Conservation (phyloP, 2,329 filamentous ascomycete species). For the Monilinia aucupariae region DNA sequence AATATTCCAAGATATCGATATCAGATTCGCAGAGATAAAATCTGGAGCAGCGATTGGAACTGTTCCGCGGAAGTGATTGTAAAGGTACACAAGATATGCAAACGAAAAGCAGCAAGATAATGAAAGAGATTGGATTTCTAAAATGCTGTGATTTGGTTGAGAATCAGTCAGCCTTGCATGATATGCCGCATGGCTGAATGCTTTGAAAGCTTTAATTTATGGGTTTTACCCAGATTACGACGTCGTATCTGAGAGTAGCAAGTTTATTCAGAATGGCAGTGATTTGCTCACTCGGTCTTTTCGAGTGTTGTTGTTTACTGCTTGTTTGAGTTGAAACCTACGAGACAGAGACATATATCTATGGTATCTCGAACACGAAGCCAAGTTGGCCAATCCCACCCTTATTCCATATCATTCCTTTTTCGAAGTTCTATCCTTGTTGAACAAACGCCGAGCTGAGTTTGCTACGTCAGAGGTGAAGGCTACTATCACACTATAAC, state of each 20-base stretch:
- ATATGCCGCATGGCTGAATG: background rate
- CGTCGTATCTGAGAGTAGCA: background rate
- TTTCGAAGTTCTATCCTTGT: background rate
- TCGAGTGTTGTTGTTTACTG: background rate
- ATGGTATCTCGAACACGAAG: constrained; percentile 1
- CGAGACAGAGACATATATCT: background rate
- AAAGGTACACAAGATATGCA: background rate
- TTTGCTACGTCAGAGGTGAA: background rate
- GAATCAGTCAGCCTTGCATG: constrained; percentile 6
- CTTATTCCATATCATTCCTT: background rate
- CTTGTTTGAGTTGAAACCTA: background rate
- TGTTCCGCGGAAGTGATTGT: background rate
- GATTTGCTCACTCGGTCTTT: background rate
- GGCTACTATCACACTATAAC: background rate
- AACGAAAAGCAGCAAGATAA: constrained; percentile 1
- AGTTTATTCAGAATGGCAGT: background rate
- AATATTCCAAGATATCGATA: constrained; percentile 12
- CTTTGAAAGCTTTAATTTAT: background rate
- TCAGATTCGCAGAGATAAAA: background rate
- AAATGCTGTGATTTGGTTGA: background rate
- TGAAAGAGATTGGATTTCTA: background rate
- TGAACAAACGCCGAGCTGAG: constrained; percentile 15
- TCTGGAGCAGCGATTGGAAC: background rate
- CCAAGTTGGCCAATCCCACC: background rate
- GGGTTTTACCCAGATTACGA: background rate